A percentile compares a stretch with the other conserved stretches of the same genome.
Conservation (phyloP, 2,329 filamentous ascomycete species). For the Talaromyces sp. region DNA sequence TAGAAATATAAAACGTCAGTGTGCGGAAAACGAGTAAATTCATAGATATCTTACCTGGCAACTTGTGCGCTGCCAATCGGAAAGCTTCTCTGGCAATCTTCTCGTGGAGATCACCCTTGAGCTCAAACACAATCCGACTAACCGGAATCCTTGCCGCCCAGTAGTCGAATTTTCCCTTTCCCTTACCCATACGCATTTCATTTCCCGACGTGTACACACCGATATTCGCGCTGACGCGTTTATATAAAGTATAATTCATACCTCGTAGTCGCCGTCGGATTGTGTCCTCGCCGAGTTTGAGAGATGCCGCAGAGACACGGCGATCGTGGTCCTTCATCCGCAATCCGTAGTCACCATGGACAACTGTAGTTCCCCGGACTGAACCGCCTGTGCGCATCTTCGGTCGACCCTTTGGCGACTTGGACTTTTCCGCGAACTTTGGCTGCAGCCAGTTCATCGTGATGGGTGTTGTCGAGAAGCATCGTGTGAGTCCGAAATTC, state of each 20-base stretch:
- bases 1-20: constrained; percentile 13
- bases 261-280: constrained; percentile 85
- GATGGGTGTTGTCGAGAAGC: constrained; percentile 66
- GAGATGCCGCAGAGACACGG: constrained; percentile 76
- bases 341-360: constrained; percentile 94
- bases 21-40: not conserved
- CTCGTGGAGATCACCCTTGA: constrained; percentile 90
- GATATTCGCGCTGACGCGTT: constrained; percentile 83
- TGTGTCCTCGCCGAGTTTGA: constrained; percentile 88
- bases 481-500: constrained; percentile 44
- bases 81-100: constrained; percentile 92
- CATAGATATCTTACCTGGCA: constrained; percentile 65
- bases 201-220: constrained; percentile 95
- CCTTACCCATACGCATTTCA: constrained; percentile 98
- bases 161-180: constrained; percentile 94
- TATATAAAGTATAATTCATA: constrained; percentile 88
- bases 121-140: constrained; percentile 85
- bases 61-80: constrained; percentile 85
- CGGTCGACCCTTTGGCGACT: constrained; percentile 81
- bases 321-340: constrained; percentile 92
- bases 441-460: constrained; percentile 75
- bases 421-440: constrained; percentile 71
- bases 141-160: constrained; percentile 90
- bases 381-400: constrained; percentile 88
- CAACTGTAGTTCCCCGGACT: constrained; percentile 84